Base-by-base conservation (phyloP, 176 grass and related monocot genomes). In the Cenchrus purpureus region DNA sequence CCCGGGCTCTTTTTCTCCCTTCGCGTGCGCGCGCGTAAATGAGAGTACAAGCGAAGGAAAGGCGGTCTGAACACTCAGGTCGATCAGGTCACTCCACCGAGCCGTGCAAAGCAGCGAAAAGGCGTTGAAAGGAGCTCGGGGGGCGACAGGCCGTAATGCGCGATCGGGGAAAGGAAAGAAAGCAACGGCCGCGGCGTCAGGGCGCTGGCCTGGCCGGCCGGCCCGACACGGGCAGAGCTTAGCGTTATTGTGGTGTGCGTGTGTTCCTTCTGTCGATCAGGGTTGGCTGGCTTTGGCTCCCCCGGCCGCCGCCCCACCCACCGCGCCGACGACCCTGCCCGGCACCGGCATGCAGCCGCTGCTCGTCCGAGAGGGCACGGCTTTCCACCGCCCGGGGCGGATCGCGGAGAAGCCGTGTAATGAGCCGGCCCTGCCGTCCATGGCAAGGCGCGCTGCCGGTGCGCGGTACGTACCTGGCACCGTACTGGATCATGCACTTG, bases 1-100 rank as follows among this genome's bases (percentile, higher is more conserved):
- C 31, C 31, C 43, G 42, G 29, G 8, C 4, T 65, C 42, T 49
- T 73, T 73, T 61, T 61, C 20, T 51, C 19, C 7, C 28, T 55
- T 42, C 25, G 71, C 37, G 51, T 40, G 69, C 5, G 12, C 1
- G 48, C 12, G 50, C 0, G 20, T 7, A 50, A 2, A 72, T 53
- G 68, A 83, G 37, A 40, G 37, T 40, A 5, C 74, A 79, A 46
- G 74, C 74, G 10, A 90, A 69, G 75, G 68, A 87, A 90, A 90
- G 85, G 20, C 7, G 11, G 88, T 87, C 31, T 90, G 84, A 90
- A 90, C 80, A 40, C 37, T 40, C 3, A 4, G 37, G 37, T 40
- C 2, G 37, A 32, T 9, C 74, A 4, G 67, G 4, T 46, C 80
- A 79, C 68, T 57, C 9, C 10, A 59, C 37, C 6, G 10, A 25